Base-by-base conservation (phyloP, 148 eudicot species). In the Polygonum maritimum region DNA sequence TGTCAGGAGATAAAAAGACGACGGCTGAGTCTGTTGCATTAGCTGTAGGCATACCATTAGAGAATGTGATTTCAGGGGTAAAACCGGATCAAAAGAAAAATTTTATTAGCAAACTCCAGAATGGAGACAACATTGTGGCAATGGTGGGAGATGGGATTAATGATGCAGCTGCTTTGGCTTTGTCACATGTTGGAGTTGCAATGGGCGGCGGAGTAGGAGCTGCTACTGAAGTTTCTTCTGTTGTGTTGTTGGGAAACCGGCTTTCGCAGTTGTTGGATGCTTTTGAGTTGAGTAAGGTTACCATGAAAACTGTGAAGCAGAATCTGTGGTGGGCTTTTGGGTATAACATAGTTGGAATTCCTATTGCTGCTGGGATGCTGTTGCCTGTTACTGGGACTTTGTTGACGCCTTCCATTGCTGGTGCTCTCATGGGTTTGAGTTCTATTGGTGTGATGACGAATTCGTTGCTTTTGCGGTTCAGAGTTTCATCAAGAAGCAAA, bases 301-400 rank as follows among this genome's bases (percentile, higher is more conserved):
- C 99, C 39, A 91, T 92, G 97, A 96, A 88, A 80, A 96, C 99
- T 40, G 90, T 96, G 80, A 92, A 88, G 88, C 99, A 96, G 82
- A 96, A 92, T 79, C 97, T 96, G 10, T 96, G 99, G 98, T 96
- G 99, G 98, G 98, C 99, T 5, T 96, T 96, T 74, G 98, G 85
- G 7, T 96, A 92, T 80, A 96, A 96, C 80, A 89, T 92, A 78
- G 89, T 94, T 40, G 97, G 98, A 47, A 88, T 94, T 76, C 98
- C 97, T 3, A 87, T 92, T 77, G 98, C 98, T 48, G 97, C 98
- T 0, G 98, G 98, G 45, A 65, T 86, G 58, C 79, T 95, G 87
- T 85, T 95, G 77, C 98, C 98, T 4, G 79, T 84, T 60, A 89
- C 96, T 0, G 98, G 98, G 74, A 82, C 87, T 18, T 88, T 95